Conservation (phyloP, 2,329 filamentous ascomycete genomes). For the Xylariaceae sp. region DNA sequence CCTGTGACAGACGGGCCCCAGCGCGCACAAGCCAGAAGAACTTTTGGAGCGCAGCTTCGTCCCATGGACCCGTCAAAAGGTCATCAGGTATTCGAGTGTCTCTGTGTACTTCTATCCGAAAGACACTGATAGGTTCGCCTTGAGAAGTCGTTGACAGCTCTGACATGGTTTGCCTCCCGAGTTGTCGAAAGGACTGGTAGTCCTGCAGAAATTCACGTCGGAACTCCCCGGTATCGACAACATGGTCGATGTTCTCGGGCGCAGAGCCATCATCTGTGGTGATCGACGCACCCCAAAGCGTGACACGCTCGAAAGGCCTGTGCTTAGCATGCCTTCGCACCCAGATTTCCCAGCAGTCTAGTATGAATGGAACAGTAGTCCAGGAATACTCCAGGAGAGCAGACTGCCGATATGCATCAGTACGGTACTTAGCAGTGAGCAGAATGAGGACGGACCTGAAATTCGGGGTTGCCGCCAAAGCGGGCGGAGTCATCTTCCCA, state of each 20-base stretch:
- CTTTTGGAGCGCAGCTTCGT: slow-evolving; percentile 30
- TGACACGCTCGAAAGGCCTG: slow-evolving; percentile 26
- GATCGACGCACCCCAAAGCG: slow-evolving; percentile 17
- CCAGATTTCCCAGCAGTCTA: slow-evolving; percentile 42
- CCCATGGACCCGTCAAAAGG: slow-evolving; percentile 36
- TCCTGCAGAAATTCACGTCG: slow-evolving; percentile 17
- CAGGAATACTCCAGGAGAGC: slow-evolving; percentile 36
- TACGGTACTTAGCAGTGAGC: background rate
- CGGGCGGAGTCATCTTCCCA: slow-evolving; percentile 24
- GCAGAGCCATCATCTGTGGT: slow-evolving; percentile 4
- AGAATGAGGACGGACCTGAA: slow-evolving; percentile 33
- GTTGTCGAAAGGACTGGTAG: slow-evolving; percentile 16
- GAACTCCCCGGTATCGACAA: slow-evolving; percentile 10
- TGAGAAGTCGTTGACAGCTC: slow-evolving; percentile 18
- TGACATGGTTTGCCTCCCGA: slow-evolving; percentile 5
- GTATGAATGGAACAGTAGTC: slow-evolving; percentile 36
- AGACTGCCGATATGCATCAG: slow-evolving; percentile 26
- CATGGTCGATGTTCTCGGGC: background rate
- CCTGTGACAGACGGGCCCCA: slow-evolving; percentile 25
- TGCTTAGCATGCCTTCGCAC: slow-evolving; percentile 29
- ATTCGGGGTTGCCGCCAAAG: slow-evolving; percentile 30
- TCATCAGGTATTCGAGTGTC: slow-evolving; percentile 30
- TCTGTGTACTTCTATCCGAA: slow-evolving; percentile 30
- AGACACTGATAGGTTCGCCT: slow-evolving; percentile 4
- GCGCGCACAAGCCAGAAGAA: slow-evolving; percentile 39